Conservation (phyloP, 169 alveolate species). For the Plasmodium berghei region DNA sequence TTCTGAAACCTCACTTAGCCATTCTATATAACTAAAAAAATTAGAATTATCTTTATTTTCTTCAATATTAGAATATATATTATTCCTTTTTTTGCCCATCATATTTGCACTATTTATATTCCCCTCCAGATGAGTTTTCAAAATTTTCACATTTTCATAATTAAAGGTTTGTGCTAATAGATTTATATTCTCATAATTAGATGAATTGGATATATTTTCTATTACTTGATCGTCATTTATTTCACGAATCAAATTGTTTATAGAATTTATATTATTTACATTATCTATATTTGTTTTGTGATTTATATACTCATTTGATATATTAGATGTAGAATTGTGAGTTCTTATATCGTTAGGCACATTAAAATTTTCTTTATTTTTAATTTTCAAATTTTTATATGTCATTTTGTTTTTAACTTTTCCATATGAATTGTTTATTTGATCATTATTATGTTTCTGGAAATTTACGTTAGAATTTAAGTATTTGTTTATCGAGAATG, state of each 20-base stretch:
- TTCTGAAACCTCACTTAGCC: constrained; percentile 73
- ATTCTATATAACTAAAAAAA: constrained; percentile 31
- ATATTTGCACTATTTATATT: neutral
- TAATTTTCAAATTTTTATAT: neutral
- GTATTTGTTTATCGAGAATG: constrained; percentile 56
- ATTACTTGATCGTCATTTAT: neutral
- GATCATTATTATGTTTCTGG: constrained; percentile 8
- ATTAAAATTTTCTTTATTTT: neutral
- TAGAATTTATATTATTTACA: neutral
- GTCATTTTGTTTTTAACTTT: neutral
- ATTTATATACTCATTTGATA: too few species aligned
- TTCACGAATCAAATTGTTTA: too few species aligned
- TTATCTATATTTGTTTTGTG: too few species aligned
- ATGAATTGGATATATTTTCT: neutral
- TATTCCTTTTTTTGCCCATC: neutral
- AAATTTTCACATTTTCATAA: constrained; percentile 17
- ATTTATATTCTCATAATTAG: neutral
- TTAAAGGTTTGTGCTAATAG: constrained; percentile 19
- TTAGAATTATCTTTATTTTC: neutral
- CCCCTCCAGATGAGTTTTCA: neutral
- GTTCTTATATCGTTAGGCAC: too few species aligned
- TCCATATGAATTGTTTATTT: neutral
- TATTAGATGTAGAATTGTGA: too few species aligned
- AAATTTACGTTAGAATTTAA: constrained; percentile 13
- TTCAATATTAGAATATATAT: neutral